These are phyloP conservation scores for Ophiocordyceps camponoti-saundersi DNA, from an alignment of 2,329 filamentous ascomycete genomes.

Conservation along the genomic window DNA sequence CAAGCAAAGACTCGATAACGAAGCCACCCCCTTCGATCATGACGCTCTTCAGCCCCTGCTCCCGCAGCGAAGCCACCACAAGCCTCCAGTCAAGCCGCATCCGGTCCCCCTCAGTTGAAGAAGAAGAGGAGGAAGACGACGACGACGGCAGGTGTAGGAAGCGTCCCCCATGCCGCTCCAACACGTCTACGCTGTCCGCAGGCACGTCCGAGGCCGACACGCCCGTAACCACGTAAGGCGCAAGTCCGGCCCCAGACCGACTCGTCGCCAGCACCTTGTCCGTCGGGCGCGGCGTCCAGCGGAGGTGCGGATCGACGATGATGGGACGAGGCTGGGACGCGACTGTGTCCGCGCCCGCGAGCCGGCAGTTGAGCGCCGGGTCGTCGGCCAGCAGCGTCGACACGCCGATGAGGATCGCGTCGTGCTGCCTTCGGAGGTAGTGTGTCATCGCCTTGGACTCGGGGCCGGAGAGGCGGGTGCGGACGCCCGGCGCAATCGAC, in stretches of 20 bases:
- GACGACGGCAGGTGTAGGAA: conserved; percentile 23
- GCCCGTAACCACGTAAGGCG: conserved; percentile 54
- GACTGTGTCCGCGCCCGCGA: conserved; percentile 26
- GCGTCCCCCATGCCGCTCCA: conserved; percentile 34
- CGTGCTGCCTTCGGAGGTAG: conserved; percentile 65
- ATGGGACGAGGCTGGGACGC: conserved; percentile 57
- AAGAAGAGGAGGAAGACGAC: conserved; percentile 3
- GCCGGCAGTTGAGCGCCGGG: conserved; percentile 69
- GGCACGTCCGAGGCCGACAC: conserved; percentile 24
- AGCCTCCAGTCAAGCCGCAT: conserved; percentile 44
- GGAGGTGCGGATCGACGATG: conserved; percentile 60
- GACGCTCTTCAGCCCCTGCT: conserved; percentile 52
- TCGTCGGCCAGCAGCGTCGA: conserved; percentile 75
- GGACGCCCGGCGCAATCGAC: conserved; percentile 59
- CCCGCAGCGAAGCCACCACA: conserved; percentile 40
- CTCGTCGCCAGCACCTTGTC: conserved; percentile 53
- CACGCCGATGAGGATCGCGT: conserved; percentile 72
- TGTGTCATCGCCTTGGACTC: conserved; percentile 88
- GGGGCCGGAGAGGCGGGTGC: conserved; percentile 68
- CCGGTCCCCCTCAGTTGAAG: conserved; percentile 16
- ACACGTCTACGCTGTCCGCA: conserved; percentile 19
- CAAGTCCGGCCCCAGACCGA: conserved; percentile 46
- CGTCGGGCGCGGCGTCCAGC: conserved; percentile 46
- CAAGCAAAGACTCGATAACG: conserved; percentile 70
- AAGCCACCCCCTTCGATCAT: conserved; percentile 84